Conservation (phyloP, 2,329 filamentous ascomycete species). For the Aureobasidium pullulans region DNA sequence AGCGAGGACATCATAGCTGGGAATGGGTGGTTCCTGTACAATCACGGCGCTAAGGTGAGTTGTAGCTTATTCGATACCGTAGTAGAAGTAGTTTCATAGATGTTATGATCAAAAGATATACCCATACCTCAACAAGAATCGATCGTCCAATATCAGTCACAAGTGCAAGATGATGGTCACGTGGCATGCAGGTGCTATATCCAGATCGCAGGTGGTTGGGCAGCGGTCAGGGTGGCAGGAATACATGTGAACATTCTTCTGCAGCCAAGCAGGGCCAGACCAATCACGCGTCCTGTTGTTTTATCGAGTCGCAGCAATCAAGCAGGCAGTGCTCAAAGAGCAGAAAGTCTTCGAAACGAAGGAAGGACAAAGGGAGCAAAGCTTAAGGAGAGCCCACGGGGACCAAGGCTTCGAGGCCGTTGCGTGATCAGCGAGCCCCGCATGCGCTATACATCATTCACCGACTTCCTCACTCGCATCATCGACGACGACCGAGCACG, state of each 20-base stretch:
- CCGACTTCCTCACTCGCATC: neutral
- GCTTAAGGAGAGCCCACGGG: conserved; percentile 1
- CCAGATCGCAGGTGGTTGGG: neutral
- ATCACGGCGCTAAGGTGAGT: conserved; percentile 7
- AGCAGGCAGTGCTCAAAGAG: neutral
- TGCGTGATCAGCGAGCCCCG: neutral
- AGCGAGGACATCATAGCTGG: conserved; percentile 3
- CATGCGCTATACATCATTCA: neutral
- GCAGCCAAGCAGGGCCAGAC: neutral
- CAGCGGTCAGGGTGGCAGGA: neutral
- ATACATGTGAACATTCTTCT: neutral
- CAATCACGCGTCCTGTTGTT: neutral
- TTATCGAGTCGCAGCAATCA: neutral
- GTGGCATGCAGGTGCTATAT: conserved; percentile 1
- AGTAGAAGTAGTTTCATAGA: conserved; percentile 11
- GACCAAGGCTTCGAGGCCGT: neutral
- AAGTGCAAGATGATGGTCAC: neutral
- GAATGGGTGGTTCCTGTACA: conserved; percentile 3
- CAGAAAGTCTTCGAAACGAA: neutral
- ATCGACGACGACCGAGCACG: neutral
- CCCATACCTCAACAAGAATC: neutral
- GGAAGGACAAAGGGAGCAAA: neutral
- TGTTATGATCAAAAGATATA: conserved; percentile 10
- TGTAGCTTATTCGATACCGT: conserved; percentile 8
- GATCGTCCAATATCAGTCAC: neutral